Evolutionary conservation across 768 basidiomycete genomes (phyloP), one percentile per base, ranked within the genome.

Genomic region (Royoungia palumana): DNA sequence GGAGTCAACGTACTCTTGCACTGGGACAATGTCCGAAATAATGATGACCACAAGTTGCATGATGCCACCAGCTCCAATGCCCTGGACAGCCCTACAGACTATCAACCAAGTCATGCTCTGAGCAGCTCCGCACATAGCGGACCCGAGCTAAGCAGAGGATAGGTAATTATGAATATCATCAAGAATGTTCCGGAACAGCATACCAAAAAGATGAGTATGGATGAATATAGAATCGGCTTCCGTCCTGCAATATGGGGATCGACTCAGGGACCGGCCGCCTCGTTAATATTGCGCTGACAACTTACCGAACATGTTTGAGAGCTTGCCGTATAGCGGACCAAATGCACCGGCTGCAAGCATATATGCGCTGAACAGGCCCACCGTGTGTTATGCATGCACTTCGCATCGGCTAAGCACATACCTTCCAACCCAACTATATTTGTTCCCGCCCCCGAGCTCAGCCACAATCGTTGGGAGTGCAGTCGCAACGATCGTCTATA

Each of bases 21-120:
- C 69, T 0, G 88, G 80, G 0, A 90, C 86, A 38, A 94, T 89
- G 66, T 94, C 91, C 40, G 83, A 80, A 37, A 89, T 81, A 2
- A 80, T 86, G 59, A 91, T 89, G 46, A 83, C 80, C 11, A 84
- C 82, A 55, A 89, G 69, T 59, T 87, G 85, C 12, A 88, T 72
- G 51, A 89, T 83, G 4, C 86, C 87, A 12, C 87, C 87, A 17
- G 86, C 87, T 14, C 89, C 89, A 27, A 90, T 80, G 13, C 89
- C 89, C 65, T 91, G 89, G 2, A 93, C 74, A 2, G 86, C 89
- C 51, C 89, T 80, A 38, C 78, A 79, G 0, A 86, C 72, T 35
- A 89, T 81, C 11, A 93, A 70, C 89, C 85, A 88, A 2, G 72
- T 75, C 79, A 90, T 85, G 46, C 48, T 81, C 61, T 91, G 83